These are phyloP conservation scores for Russula lepida DNA, from an alignment of 768 basidiomycete species.

Conservation along the genomic window DNA sequence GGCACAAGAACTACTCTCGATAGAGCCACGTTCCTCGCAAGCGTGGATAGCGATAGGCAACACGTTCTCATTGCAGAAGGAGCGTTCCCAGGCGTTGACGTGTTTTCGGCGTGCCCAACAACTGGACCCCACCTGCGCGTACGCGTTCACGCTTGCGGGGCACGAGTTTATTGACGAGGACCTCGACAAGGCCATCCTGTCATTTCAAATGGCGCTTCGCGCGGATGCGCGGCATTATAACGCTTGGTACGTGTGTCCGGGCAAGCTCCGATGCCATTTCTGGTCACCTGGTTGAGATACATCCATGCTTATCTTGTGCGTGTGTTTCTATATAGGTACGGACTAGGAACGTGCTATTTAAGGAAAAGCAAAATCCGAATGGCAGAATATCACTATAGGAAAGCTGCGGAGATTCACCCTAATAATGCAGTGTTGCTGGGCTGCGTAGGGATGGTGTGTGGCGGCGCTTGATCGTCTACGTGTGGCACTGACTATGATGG, in stretches of 20 bases:
- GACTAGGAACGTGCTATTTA: constrained; percentile 94
- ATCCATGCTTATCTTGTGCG: constrained; percentile 18
- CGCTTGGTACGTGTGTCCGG: constrained; percentile 68
- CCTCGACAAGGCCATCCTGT: constrained; percentile 81
- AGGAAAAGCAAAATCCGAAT: constrained; percentile 87
- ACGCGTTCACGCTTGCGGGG: constrained; percentile 93
- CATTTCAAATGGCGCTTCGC: constrained; percentile 87
- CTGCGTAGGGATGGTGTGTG: constrained; percentile 90
- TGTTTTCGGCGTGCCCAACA: constrained; percentile 91
- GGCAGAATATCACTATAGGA: constrained; percentile 95
- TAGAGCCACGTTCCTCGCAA: constrained; percentile 73
- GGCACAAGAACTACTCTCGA: constrained; percentile 83
- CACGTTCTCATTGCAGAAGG: constrained; percentile 90
- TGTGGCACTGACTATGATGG: constrained; percentile 13
- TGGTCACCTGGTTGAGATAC: constrained; percentile 2
- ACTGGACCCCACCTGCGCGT: constrained; percentile 84
- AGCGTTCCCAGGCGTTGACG: constrained; percentile 84
- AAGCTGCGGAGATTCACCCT: constrained; percentile 87
- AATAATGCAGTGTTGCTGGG: constrained; percentile 92
- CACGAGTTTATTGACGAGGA: constrained; percentile 97
- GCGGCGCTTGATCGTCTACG: not conserved
- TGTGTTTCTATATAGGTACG: constrained; percentile 62
- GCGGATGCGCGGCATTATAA: constrained; percentile 93
- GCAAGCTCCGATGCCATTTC: constrained; percentile 10
- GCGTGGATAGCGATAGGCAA: constrained; percentile 98